phyloP scores from a whole-genome alignment of 2,329 filamentous ascomycete genomes.

The Alternaria rosae region DNA sequence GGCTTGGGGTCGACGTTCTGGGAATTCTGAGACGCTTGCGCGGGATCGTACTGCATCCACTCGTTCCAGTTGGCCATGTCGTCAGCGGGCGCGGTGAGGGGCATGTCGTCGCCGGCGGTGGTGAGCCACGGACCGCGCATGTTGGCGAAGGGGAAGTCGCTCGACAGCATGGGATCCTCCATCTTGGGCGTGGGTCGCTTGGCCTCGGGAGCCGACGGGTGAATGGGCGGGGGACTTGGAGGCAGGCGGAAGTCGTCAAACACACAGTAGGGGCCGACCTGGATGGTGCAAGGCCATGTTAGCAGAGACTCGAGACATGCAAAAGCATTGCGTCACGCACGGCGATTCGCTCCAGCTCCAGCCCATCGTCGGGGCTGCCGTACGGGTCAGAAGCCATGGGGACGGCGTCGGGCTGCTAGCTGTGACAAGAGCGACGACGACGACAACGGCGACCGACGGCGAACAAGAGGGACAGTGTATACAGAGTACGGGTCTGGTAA shows the following conservation, averaged over 20 bases:
- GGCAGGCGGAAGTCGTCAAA: constrained; percentile 46
- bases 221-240: constrained; percentile 25
- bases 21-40: constrained; percentile 42
- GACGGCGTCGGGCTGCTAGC: constrained; percentile 7
- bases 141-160: constrained; percentile 43
- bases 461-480: constrained; percentile 5
- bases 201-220: constrained; percentile 17
- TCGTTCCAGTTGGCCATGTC: constrained; percentile 54
- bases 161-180: constrained; percentile 46
- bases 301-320: constrained; percentile 25
- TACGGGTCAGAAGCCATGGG: constrained; percentile 36
- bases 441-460: constrained; percentile 2
- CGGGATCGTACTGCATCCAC: constrained; percentile 58
- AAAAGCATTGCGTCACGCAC: constrained; percentile 39
- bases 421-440: not conserved
- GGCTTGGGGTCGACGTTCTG: constrained; percentile 31
- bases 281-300: constrained; percentile 24
- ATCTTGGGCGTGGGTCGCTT: constrained; percentile 27
- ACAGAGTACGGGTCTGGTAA: not conserved
- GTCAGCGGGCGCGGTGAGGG: constrained; percentile 40
- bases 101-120: constrained; percentile 43
- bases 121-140: constrained; percentile 47
- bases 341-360: constrained; percentile 49
- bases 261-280: constrained; percentile 51
- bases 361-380: constrained; percentile 42